These are phyloP conservation scores for Yamadazyma ubonensis DNA, from an alignment of 805 yeast species.

Conservation along the genomic window DNA sequence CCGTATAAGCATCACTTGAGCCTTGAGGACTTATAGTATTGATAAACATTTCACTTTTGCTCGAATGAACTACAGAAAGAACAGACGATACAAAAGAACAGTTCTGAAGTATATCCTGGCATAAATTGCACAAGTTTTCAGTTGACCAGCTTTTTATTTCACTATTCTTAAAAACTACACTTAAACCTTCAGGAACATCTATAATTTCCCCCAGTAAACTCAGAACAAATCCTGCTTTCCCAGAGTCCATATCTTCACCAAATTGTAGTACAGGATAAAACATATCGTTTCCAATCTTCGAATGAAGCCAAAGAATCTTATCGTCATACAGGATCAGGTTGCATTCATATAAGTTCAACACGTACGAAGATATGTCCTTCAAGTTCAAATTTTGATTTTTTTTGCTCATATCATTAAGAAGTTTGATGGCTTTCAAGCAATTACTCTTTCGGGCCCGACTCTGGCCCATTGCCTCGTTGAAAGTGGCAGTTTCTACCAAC, in stretches of 20 bases:
- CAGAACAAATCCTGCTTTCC: conserved; percentile 2
- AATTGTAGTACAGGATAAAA: conserved; percentile 24
- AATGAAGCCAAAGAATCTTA: conserved; percentile 28
- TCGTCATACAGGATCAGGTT: conserved; percentile 12
- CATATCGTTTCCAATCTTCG: conserved; percentile 15
- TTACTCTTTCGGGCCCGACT: conserved; percentile 17
- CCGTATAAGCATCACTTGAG: conserved; percentile 32
- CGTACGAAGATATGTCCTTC: conserved; percentile 20
- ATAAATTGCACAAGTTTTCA: conserved; percentile 27
- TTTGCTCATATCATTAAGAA: conserved; percentile 21
- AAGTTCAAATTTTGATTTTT: neutral
- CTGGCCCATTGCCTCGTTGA: conserved; percentile 18
- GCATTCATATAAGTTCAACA: conserved; percentile 24
- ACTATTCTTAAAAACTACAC: conserved; percentile 10
- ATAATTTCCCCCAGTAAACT: conserved; percentile 2
- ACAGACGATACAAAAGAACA: conserved; percentile 77
- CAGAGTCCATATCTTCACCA: conserved; percentile 11
- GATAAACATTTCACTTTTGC: conserved; percentile 13
- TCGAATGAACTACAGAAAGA: conserved; percentile 44
- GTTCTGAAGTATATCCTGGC: conserved; percentile 56
- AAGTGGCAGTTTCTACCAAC: conserved; percentile 18
- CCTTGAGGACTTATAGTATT: conserved; percentile 24
- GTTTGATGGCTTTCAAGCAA: conserved; percentile 25
- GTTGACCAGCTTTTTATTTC: conserved; percentile 46
- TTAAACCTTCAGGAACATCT: conserved; percentile 16